phyloP scores from a whole-genome alignment of 345 rosid genomes.

The Geranium rotundifolium region DNA sequence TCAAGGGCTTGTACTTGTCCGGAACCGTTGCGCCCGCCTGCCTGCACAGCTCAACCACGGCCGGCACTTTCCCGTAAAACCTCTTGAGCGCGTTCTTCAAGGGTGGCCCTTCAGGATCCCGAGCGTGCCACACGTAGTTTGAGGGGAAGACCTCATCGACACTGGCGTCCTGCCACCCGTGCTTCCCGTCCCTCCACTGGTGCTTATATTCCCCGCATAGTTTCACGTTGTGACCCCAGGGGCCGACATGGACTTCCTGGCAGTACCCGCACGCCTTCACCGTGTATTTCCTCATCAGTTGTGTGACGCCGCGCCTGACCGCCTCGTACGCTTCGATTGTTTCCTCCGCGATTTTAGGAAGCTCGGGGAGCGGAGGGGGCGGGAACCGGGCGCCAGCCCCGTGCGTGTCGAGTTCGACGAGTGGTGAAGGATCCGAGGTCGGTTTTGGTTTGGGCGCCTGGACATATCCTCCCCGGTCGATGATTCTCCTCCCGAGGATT shows the following conservation, averaged over 20 bases:
- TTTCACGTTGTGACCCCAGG: conserved; percentile 88
- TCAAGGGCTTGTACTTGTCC: conserved; percentile 58
- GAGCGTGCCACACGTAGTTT: conserved; percentile 72
- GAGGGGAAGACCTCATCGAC: conserved; percentile 66
- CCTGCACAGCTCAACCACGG: conserved; percentile 68
- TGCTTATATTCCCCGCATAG: conserved; percentile 88
- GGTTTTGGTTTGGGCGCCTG: conserved; percentile 46
- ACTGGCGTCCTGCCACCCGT: conserved; percentile 89
- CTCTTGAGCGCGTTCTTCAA: conserved; percentile 44
- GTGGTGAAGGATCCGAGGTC: conserved; percentile 31
- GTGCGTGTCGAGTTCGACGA: conserved; percentile 62
- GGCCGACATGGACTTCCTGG: conserved; percentile 84
- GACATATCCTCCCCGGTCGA: conserved; percentile 56
- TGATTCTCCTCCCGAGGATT: conserved; percentile 64
- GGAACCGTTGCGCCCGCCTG: conserved; percentile 69
- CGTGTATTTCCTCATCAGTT: conserved; percentile 54
- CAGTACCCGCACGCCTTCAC: conserved; percentile 97
- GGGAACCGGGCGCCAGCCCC: conserved; percentile 42
- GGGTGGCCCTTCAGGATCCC: conserved; percentile 56
- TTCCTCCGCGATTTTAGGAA: conserved; percentile 64
- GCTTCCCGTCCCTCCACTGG: conserved; percentile 97
- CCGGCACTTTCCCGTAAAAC: conserved; percentile 84
- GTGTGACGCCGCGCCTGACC: conserved; percentile 53
- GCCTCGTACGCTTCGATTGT: conserved; percentile 61
- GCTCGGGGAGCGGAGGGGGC: conserved; percentile 38